Percentiles rank a stretch among this genome's conserved stretches.
Evolutionary conservation across 1,284 basidiomycete species (phyloP).

Genomic region (Leccinum insolens): DNA sequence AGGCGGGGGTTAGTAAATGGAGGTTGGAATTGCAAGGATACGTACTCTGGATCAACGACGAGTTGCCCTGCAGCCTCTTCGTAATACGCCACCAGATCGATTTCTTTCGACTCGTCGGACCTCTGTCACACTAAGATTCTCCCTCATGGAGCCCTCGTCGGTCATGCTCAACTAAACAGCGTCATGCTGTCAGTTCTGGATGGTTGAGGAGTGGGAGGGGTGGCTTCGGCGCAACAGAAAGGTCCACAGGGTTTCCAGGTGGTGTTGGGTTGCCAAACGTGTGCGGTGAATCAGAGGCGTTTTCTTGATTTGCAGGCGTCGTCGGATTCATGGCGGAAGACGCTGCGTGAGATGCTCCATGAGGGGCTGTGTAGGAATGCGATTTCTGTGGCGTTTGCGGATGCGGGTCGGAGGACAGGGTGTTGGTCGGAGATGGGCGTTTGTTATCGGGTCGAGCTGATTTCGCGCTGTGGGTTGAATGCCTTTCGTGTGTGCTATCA

Average conservation of each 20-base stretch:
- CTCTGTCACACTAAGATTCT: no score
- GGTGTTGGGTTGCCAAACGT: slow-evolving; percentile 45
- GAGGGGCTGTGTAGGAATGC: slow-evolving; percentile 23
- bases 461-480: slow-evolving; percentile 15
- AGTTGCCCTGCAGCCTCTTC: no score
- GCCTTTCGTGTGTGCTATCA: slow-evolving; percentile 6
- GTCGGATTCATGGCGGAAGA: slow-evolving; percentile 23
- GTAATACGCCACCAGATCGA: no score
- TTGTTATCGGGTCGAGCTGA: slow-evolving; percentile 24
- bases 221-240: slow-evolving; percentile 38
- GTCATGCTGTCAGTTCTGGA: slow-evolving; percentile 42
- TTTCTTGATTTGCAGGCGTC: slow-evolving; percentile 25
- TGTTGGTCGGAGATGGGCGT: slow-evolving; percentile 31
- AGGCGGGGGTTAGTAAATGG: no score
- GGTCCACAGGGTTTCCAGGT: slow-evolving; percentile 24
- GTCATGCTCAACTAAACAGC: no score
- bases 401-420: slow-evolving; percentile 30
- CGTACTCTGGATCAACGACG: no score
- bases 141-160: no score
- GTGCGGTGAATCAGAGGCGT: slow-evolving; percentile 36
- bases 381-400: slow-evolving; percentile 31
- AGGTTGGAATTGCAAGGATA: no score
- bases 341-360: slow-evolving; percentile 11
- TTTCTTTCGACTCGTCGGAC: no score
- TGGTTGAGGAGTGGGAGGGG: slow-evolving; percentile 56